These are phyloP conservation scores for Kodamaea sagamina DNA, from an alignment of 805 yeast species.

Conservation along the genomic window DNA sequence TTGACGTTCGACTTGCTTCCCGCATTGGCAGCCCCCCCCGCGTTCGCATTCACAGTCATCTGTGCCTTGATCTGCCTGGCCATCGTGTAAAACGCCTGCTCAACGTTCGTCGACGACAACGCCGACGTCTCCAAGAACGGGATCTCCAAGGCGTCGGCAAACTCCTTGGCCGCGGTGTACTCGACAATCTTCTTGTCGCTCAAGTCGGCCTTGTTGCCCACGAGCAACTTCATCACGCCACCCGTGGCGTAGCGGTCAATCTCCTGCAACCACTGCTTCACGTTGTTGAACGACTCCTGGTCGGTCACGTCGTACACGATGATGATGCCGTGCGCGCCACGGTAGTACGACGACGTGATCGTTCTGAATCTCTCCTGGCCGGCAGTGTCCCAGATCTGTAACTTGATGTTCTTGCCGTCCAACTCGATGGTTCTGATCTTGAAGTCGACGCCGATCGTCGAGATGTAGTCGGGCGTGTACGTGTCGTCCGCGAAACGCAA, in stretches of 20 bases:
- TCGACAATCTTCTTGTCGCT: conserved; percentile 94
- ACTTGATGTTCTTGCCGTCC: conserved; percentile 95
- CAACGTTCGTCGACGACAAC: conserved; percentile 91
- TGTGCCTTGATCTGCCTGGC: conserved; percentile 97
- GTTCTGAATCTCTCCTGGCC: conserved; percentile 99
- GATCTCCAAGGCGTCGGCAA: conserved; percentile 91
- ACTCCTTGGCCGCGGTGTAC: conserved; percentile 93
- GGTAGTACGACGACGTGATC: conserved; percentile 93
- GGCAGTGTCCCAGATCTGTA: conserved; percentile 99
- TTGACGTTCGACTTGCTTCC: conserved; percentile 64
- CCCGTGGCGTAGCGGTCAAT: conserved; percentile 98
- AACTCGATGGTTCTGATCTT: conserved; percentile 85
- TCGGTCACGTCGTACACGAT: conserved; percentile 98
- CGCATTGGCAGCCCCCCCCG: conserved; percentile 24
- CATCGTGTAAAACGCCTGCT: conserved; percentile 98
- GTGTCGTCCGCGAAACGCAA: conserved; percentile 97
- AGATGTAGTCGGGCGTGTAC: conserved; percentile 93
- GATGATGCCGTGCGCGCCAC: conserved; percentile 98
- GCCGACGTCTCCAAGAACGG: conserved; percentile 98
- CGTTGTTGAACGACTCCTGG: conserved; percentile 93
- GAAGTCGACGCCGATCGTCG: conserved; percentile 98
- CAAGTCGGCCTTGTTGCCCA: conserved; percentile 95
- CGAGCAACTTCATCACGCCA: conserved; percentile 92
- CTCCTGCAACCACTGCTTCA: conserved; percentile 98
- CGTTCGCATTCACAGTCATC: conserved; percentile 68